Percentiles rank a stretch among this genome's conserved stretches.
These are phyloP conservation scores for Colletotrichum siamense DNA, from an alignment of 2,329 filamentous ascomycete genomes.

Conservation along the genomic window DNA sequence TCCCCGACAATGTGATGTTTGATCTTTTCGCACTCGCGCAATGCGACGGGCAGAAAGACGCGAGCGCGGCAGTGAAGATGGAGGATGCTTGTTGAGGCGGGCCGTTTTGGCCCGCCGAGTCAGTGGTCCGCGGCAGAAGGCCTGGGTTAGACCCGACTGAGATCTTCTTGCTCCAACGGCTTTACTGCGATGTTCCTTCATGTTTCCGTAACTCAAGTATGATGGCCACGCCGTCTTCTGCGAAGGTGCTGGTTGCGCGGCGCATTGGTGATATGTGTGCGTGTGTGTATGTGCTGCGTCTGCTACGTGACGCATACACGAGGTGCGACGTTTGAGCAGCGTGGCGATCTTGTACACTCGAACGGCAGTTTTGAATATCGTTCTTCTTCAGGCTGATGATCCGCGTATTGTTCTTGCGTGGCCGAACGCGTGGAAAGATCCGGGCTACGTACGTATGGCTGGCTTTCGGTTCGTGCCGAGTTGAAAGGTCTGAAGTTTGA, in stretches of 20 bases:
- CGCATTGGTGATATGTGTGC: background rate
- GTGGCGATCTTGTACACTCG: background rate
- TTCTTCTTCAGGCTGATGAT: background rate
- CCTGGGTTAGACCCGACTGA: background rate
- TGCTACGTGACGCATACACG: background rate
- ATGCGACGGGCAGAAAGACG: background rate
- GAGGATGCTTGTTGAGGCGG: background rate
- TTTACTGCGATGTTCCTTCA: background rate
- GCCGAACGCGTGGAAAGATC: background rate
- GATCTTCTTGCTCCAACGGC: background rate
- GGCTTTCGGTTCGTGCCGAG: background rate
- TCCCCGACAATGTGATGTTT: background rate
- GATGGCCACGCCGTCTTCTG: background rate
- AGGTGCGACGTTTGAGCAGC: background rate
- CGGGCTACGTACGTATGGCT: background rate
- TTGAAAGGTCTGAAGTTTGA: background rate
- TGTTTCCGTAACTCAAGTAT: background rate
- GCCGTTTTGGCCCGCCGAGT: fast-evolving
- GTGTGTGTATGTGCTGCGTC: background rate
- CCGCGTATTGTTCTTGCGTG: background rate
- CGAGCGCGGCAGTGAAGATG: background rate
- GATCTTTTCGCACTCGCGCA: background rate
- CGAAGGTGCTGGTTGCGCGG: background rate
- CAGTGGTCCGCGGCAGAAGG: background rate
- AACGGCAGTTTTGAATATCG: background rate